These are phyloP conservation scores for Trichoderma sp. DNA, from an alignment of 2,329 filamentous ascomycete species.

Conservation along the genomic window DNA sequence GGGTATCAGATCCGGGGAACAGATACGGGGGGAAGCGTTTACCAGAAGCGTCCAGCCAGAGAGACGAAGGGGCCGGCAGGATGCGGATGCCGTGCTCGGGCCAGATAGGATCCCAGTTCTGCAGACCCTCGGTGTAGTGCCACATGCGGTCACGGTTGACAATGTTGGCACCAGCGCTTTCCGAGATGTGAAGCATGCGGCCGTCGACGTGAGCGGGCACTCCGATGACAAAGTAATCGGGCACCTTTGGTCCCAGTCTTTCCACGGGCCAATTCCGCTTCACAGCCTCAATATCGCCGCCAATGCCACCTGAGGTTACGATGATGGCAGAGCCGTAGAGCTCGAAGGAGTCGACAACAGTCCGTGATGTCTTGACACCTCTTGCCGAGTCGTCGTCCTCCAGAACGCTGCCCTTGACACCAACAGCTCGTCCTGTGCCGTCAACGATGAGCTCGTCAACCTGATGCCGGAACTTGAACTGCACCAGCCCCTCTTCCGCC, in stretches of 20 bases:
- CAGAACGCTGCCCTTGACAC: conserved; percentile 54
- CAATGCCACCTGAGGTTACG: conserved; percentile 58
- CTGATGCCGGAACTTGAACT: conserved; percentile 55
- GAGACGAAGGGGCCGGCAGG: conserved; percentile 58
- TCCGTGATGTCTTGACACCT: conserved; percentile 53
- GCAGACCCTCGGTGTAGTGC: conserved; percentile 63
- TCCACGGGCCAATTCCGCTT: conserved; percentile 58
- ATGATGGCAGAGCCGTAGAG: conserved; percentile 52
- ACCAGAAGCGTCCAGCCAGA: conserved; percentile 61
- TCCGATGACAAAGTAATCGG: conserved; percentile 56
- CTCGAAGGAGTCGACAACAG: conserved; percentile 51
- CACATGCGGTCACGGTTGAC: conserved; percentile 65
- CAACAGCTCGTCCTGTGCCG: conserved; percentile 48
- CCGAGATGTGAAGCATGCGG: conserved; percentile 58
- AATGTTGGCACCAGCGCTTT: conserved; percentile 51
- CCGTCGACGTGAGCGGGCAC: conserved; percentile 65
- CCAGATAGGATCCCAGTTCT: conserved; percentile 64
- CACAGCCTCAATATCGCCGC: conserved; percentile 60
- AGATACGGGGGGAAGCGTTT: conserved; percentile 56
- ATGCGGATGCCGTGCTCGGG: conserved; percentile 59
- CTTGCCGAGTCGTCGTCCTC: conserved; percentile 49
- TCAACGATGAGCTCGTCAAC: conserved; percentile 58
- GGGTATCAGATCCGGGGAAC: conserved; percentile 57
- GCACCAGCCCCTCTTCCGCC: conserved; percentile 51
- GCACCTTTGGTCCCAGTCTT: conserved; percentile 55